phyloP scores from a whole-genome alignment of 768 basidiomycete genomes.

The Amanita fuliginea region DNA sequence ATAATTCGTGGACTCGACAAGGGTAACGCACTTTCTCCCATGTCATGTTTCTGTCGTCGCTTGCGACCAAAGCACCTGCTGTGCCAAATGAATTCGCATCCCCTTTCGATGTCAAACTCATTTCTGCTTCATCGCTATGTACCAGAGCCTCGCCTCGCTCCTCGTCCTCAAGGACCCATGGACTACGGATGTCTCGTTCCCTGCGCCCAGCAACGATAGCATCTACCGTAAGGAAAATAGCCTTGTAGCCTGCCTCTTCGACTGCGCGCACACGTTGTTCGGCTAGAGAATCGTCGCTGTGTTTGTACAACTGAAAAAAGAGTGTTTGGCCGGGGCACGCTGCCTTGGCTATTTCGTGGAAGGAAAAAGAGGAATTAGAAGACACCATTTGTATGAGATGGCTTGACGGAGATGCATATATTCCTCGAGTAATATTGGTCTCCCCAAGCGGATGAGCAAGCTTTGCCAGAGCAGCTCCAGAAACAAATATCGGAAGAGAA shows the following conservation, averaged over 20 bases:
- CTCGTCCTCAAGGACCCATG: conserved; percentile 46
- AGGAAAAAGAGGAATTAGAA: conserved; percentile 63
- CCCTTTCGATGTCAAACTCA: conserved; percentile 14
- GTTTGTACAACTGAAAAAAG: conserved; percentile 85
- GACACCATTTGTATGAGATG: conserved; percentile 84
- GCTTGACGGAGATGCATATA: conserved; percentile 41
- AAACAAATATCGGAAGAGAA: conserved; percentile 73
- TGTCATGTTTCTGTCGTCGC: conserved; percentile 68
- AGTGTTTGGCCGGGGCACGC: conserved; percentile 46
- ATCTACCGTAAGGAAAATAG: conserved; percentile 89
- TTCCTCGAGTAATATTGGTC: conserved; percentile 54
- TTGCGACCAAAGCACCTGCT: conserved; percentile 52
- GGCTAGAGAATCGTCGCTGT: conserved; percentile 54
- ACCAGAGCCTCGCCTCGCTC: conserved; percentile 27
- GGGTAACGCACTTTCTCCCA: conserved; percentile 47
- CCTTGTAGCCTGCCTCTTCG: conserved; percentile 68
- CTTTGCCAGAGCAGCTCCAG: conserved; percentile 74
- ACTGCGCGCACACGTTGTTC: conserved; percentile 62
- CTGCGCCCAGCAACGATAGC: conserved; percentile 76
- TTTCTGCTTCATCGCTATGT: conserved; percentile 23
- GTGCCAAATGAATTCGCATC: conserved; percentile 42
- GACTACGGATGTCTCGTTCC: conserved; percentile 59
- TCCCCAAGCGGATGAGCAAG: conserved; percentile 87
- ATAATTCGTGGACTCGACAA: background rate
- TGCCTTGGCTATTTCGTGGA: conserved; percentile 47